Evolutionary conservation across 495 filamentous ascomycete species (phyloP), one percentile per base, ranked within the genome.

Genomic region (Lasiosphaeriaceae sp.): DNA sequence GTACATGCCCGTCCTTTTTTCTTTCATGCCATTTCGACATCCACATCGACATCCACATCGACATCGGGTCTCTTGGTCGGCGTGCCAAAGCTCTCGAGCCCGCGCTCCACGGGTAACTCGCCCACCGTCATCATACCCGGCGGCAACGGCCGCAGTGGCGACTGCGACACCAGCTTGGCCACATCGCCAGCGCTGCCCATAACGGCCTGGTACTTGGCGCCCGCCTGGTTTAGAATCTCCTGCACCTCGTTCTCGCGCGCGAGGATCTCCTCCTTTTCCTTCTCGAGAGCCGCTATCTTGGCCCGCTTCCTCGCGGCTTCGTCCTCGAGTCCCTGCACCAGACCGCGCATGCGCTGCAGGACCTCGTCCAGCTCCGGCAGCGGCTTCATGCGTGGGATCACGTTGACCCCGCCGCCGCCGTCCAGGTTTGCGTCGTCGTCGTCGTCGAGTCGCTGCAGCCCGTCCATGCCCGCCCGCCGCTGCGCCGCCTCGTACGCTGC

Each of bases 401-500:
- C 56, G 16, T 55, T 59, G 35, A 54, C 52, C 12, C 57, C 61
- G 47, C 47, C 57, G 11, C 52, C 56, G 31, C 59, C 54, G n/a
- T 71, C 65, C 1, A 59, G 37, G 24, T 64, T 9, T 31, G 26
- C 60, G 31, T 47, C 62, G 16, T 50, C 67, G 16, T 50, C 67
- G 24, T 74, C 70, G 44, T 48, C 67, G 26, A 65, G 74, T 57
- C 66, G 75, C 11, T 77, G 72, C 51, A 86, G 68, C n/a, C 83
- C 80, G 56, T 87, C 88, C 82, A 88, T 89, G 2, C 88, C 92
- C 11, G 88, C 88, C 35, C 85, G 80, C 34, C 90, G 90, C 72
- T 98, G 94, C 19, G 90, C 86, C 3, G 85, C 86, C 71, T 97
- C 93, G 72, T 93, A 98, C 19, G 90, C 94, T 9, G 86, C 88